phyloP scores from a whole-genome alignment of 176 grass and related monocot genomes.

The Saccharum officinarum region DNA sequence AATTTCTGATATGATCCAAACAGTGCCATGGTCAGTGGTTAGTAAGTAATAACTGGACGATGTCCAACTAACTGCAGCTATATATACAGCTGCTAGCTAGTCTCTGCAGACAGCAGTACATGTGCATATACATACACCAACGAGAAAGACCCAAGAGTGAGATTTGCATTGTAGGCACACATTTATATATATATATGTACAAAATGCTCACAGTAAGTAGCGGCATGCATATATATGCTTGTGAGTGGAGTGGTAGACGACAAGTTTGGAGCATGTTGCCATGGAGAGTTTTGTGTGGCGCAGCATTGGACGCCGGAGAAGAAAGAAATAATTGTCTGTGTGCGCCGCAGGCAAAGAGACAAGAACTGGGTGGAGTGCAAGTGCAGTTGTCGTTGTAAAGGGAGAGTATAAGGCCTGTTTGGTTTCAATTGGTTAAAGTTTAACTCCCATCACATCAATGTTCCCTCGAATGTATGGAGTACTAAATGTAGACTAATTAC shows the following conservation, averaged over 20 bases:
- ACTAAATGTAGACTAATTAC: too few relatives aligned
- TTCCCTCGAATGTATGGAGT: too few relatives aligned
- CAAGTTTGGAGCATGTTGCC: conserved; percentile 10
- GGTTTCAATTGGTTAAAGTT: too few relatives aligned
- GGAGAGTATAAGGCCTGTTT: not conserved
- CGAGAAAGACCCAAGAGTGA: conserved; percentile 35
- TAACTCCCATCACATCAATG: too few relatives aligned
- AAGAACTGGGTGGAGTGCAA: conserved; percentile 12
- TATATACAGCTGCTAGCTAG: not conserved
- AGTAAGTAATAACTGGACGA: not conserved
- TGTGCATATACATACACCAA: not conserved
- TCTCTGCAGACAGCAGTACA: not conserved
- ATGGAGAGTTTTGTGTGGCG: not conserved
- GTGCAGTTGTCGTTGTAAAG: conserved; percentile 13
- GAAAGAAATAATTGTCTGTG: not conserved
- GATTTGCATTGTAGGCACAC: conserved; percentile 12
- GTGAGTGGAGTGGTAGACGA: not conserved
- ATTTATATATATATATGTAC: not conserved
- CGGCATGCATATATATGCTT: not conserved
- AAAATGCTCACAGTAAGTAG: not conserved
- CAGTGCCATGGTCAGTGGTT: not conserved
- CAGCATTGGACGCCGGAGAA: not conserved
- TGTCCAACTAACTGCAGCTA: not conserved
- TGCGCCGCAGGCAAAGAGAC: conserved; percentile 27
- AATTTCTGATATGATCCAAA: not conserved